Evolutionary conservation across 2,329 filamentous ascomycete species (phyloP).

Genomic region (Elsinoe fawcettii): DNA sequence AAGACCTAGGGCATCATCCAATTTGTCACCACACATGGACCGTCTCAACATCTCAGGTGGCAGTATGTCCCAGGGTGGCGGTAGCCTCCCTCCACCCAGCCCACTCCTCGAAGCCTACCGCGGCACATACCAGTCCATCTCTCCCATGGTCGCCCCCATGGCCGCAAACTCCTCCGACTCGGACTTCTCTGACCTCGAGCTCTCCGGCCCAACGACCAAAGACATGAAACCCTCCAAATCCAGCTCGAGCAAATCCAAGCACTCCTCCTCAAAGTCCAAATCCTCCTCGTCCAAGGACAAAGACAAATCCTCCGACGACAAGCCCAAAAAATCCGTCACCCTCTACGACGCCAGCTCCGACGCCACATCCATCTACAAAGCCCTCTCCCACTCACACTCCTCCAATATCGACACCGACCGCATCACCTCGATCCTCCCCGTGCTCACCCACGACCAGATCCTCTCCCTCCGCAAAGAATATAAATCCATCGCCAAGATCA

Average conservation of each 20-base stretch:
- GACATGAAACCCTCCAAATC: constrained; percentile 15
- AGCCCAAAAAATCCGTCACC: constrained; percentile 54
- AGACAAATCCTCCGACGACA: constrained; percentile 19
- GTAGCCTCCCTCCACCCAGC: constrained; percentile 58
- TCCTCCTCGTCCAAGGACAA: constrained; percentile 9
- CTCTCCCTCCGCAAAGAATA: constrained; percentile 81
- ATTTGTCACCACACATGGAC: constrained; percentile 36
- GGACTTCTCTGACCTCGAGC: constrained; percentile 43
- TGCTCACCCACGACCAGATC: constrained; percentile 78
- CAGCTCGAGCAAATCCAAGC: constrained; percentile 16
- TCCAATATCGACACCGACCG: constrained; percentile 58
- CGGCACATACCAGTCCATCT: constrained; percentile 89
- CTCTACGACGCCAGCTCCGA: constrained; percentile 81
- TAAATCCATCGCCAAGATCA: constrained; percentile 79
- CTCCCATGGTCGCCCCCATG: constrained; percentile 81
- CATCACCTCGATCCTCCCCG: constrained; percentile 76
- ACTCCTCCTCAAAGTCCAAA: constrained; percentile 16
- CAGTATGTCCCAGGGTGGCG: constrained; percentile 33
- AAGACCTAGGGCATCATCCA: constrained; percentile 6
- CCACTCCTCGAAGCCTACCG: constrained; percentile 87
- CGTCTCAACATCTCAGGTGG: constrained; percentile 42
- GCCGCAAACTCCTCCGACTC: constrained; percentile 49
- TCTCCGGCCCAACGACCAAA: constrained; percentile 32
- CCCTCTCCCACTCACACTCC: constrained; percentile 55
- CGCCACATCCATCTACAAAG: constrained; percentile 65